These are phyloP conservation scores for Citrus australasica DNA, from an alignment of 345 rosid genomes.

Conservation along the genomic window DNA sequence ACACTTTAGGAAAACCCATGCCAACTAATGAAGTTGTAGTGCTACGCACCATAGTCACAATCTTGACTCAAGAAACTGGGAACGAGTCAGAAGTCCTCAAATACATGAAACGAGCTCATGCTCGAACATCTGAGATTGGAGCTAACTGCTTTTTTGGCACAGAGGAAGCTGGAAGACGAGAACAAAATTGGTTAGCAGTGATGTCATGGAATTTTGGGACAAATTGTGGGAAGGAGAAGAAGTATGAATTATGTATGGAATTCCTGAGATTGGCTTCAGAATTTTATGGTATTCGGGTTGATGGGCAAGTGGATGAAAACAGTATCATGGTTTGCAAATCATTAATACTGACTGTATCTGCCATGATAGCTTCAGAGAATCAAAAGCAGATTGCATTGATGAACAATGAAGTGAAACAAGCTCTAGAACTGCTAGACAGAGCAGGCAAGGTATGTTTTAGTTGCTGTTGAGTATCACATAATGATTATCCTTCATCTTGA, in stretches of 20 bases:
- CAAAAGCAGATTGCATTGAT: conserved; percentile 44
- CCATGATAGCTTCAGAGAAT: conserved; percentile 71
- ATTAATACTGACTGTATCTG: conserved; percentile 61
- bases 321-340: conserved; percentile 58
- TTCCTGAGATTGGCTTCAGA: conserved; percentile 63
- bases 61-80: conserved; percentile 55
- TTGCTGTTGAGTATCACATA: background rate
- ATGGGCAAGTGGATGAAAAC: conserved; percentile 50
- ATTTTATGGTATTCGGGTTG: conserved; percentile 42
- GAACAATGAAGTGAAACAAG: conserved; percentile 61
- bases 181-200: conserved; percentile 79
- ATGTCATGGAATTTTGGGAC: conserved; percentile 86
- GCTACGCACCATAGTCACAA: conserved; percentile 73
- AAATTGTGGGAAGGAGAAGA: conserved; percentile 67
- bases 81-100: conserved; percentile 60
- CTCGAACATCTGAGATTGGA: conserved; percentile 67
- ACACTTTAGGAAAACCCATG: conserved; percentile 56
- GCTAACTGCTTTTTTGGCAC: conserved; percentile 65
- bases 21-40: conserved; percentile 70
- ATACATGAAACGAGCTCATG: conserved; percentile 48
- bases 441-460: conserved; percentile 64
- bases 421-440: conserved; percentile 63
- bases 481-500: background rate
- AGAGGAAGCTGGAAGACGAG: conserved; percentile 77
- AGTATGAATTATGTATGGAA: conserved; percentile 61